phyloP scores from a whole-genome alignment of 345 rosid genomes.

The Tarenaya hassleriana region DNA sequence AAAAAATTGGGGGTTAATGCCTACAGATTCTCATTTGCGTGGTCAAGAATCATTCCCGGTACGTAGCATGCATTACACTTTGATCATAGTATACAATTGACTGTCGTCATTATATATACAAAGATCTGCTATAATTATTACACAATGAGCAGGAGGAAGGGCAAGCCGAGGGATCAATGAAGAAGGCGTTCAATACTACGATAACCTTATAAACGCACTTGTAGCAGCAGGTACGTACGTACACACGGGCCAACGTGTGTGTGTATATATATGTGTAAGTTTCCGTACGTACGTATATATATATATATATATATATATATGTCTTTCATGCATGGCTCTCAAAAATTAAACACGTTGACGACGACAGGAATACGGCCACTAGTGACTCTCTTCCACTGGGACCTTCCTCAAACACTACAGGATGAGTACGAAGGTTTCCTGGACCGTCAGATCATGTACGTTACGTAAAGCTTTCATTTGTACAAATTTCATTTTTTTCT shows the following conservation, averaged over 20 bases:
- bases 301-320: too few relatives aligned
- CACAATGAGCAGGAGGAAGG: too few relatives aligned
- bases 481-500: not conserved
- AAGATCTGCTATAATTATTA: too few relatives aligned
- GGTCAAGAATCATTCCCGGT: too few relatives aligned
- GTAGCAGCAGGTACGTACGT: conserved; percentile 9
- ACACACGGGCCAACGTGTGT: not conserved
- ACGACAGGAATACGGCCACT: conserved; percentile 32
- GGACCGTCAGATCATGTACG: conserved; percentile 36
- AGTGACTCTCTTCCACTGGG: conserved; percentile 43
- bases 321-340: too few relatives aligned
- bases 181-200: conserved; percentile 34
- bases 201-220: conserved; percentile 37
- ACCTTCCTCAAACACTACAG: conserved; percentile 42
- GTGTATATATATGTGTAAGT: not conserved
- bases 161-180: too few relatives aligned
- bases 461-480: not conserved
- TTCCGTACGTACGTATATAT: too few relatives aligned
- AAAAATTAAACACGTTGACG: not conserved
- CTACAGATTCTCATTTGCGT: too few relatives aligned
- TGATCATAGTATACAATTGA: too few relatives aligned
- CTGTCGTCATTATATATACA: not conserved
- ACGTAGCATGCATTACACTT: not conserved
- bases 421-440: conserved; percentile 43
- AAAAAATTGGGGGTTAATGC: not conserved